Evolutionary conservation across 108 stramenopile genomes (phyloP).

Genomic region (Chaetoceros tenuissimus): DNA sequence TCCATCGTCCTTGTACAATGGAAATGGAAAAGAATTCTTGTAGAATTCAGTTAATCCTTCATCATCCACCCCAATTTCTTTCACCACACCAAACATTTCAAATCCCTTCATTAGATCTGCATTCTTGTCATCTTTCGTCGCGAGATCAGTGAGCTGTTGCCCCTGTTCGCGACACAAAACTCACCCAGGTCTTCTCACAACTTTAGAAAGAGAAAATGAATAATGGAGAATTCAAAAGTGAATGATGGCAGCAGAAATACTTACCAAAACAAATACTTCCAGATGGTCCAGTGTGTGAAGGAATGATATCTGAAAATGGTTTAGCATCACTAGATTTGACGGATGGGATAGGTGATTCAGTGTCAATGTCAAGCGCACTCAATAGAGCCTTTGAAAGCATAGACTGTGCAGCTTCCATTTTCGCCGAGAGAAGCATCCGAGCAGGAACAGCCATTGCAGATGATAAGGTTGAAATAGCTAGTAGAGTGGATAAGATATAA

Average conservation of each 20-base stretch:
- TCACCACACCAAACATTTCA: conserved; percentile 50
- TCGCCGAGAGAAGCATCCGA: neutral
- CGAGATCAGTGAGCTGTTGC: conserved; percentile 52
- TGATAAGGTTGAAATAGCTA: too few relatives aligned
- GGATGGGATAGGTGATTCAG: too few relatives aligned
- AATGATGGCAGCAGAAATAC: too few relatives aligned
- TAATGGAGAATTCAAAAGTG: too few relatives aligned
- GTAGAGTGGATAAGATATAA: too few relatives aligned
- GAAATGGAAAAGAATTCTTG: conserved; percentile 42
- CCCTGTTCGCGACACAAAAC: conserved; percentile 82
- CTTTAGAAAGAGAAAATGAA: too few relatives aligned
- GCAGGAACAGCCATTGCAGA: neutral
- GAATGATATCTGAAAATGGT: neutral
- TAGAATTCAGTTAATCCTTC: conserved; percentile 58
- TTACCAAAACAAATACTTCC: neutral
- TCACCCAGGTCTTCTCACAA: conserved; percentile 40
- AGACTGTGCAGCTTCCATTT: neutral
- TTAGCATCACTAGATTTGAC: neutral
- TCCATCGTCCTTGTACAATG: conserved; percentile 51
- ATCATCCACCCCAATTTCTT: conserved; percentile 79
- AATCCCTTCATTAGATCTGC: conserved; percentile 33
- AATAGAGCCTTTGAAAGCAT: neutral
- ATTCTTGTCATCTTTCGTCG: conserved; percentile 14
- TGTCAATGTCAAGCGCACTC: neutral
- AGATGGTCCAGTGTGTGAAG: neutral